A percentile compares a stretch with the other conserved stretches of the same genome.
Conservation (phyloP, 2,329 filamentous ascomycete species). For the Aspergillus viridinutans region DNA sequence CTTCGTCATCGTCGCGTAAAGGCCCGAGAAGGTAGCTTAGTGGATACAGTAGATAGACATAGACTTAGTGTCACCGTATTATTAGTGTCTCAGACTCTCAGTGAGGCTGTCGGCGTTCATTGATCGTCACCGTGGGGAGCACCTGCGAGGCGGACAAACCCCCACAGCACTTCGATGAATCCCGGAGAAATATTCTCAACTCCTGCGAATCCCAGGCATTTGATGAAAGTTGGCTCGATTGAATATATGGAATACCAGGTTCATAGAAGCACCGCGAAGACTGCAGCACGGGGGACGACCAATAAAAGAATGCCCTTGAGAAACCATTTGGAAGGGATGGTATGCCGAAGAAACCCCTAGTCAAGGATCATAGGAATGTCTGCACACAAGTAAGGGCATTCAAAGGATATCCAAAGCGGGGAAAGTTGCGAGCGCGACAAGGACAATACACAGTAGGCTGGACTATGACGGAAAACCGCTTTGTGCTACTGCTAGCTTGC, state of each 20-base stretch:
- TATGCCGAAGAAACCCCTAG: constrained; percentile 13
- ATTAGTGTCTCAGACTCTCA: not conserved
- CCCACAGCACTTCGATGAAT: not conserved
- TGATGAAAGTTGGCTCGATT: not conserved
- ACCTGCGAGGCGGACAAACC: not conserved
- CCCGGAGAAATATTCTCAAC: not conserved
- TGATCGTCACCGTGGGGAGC: not conserved
- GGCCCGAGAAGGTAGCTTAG: not conserved
- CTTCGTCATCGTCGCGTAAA: not conserved
- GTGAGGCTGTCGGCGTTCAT: not conserved
- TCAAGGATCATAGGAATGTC: constrained; percentile 9
- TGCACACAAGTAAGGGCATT: constrained; percentile 8
- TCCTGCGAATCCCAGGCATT: not conserved
- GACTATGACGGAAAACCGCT: not conserved
- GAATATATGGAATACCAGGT: not conserved
- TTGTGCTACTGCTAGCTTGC: not conserved
- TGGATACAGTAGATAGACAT: not conserved
- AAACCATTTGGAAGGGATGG: constrained; percentile 5
- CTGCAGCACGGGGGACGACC: not conserved
- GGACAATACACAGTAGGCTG: not conserved
- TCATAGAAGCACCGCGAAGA: not conserved
- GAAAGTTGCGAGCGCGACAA: not conserved
- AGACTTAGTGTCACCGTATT: not conserved
- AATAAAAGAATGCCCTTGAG: not conserved
- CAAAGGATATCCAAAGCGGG: constrained; percentile 1